phyloP scores from a whole-genome alignment of 768 basidiomycete genomes.

The Cubamyces lactineus region DNA sequence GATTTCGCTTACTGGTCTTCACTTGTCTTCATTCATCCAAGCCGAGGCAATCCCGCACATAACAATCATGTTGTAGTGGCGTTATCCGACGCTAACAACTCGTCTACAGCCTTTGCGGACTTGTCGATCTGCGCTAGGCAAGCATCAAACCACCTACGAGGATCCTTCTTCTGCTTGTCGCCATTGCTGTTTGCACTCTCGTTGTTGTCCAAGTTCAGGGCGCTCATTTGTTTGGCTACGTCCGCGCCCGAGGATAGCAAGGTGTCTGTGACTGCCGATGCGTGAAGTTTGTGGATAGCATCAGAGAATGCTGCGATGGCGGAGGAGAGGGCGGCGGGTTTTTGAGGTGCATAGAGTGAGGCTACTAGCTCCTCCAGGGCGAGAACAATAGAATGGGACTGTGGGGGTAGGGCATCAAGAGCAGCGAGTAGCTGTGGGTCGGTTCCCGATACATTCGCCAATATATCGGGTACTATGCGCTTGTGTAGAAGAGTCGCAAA shows the following conservation, averaged over 20 bases:
- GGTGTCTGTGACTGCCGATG: conserved; percentile 24
- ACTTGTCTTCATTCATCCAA: not conserved
- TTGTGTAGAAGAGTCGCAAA: conserved; percentile 65
- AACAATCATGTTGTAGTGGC: conserved; percentile 17
- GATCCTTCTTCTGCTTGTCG: conserved; percentile 38
- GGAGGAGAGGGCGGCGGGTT: conserved; percentile 42
- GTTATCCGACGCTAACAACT: conserved; percentile 13
- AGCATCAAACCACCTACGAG: conserved; percentile 62
- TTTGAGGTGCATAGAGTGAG: conserved; percentile 68
- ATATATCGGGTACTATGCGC: conserved; percentile 55
- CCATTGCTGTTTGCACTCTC: not conserved
- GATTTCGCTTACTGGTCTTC: not conserved
- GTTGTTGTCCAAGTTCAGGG: conserved; percentile 21
- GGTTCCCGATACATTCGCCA: conserved; percentile 31
- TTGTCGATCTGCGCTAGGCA: conserved; percentile 68
- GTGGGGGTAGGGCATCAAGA: conserved; percentile 54
- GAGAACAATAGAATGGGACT: conserved; percentile 55
- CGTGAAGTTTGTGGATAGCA: conserved; percentile 43
- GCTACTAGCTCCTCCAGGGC: conserved; percentile 69
- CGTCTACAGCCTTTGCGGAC: conserved; percentile 26
- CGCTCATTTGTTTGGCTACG: conserved; percentile 32
- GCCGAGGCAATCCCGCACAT: not conserved
- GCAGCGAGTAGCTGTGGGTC: conserved; percentile 28
- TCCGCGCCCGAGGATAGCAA: conserved; percentile 28
- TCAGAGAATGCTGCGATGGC: conserved; percentile 44